Conservation (phyloP, 2,329 filamentous ascomycete genomes). For the Xylaria sp. region DNA sequence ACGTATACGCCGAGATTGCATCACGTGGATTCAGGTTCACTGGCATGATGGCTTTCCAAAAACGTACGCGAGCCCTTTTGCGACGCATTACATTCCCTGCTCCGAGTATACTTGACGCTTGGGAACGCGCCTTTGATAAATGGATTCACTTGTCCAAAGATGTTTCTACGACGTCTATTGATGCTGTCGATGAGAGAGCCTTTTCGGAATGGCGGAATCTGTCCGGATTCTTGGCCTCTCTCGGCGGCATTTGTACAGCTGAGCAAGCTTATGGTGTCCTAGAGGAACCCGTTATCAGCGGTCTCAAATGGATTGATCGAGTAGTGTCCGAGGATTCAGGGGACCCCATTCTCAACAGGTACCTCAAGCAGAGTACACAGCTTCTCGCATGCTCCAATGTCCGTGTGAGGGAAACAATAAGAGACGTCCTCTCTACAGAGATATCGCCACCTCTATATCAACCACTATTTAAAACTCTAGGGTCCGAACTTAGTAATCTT, state of each 20-base stretch:
- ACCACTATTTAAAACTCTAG: conserved; percentile 72
- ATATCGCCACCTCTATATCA: conserved; percentile 71
- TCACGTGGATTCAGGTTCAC: conserved; percentile 74
- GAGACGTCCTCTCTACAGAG: conserved; percentile 74
- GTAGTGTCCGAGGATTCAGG: conserved; percentile 68
- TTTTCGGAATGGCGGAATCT: conserved; percentile 75
- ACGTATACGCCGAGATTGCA: conserved; percentile 70
- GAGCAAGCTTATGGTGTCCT: conserved; percentile 65
- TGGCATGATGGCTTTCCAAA: conserved; percentile 76
- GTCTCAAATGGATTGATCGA: conserved; percentile 73
- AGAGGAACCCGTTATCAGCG: conserved; percentile 68
- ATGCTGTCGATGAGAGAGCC: conserved; percentile 65
- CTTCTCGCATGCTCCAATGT: conserved; percentile 73
- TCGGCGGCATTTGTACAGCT: conserved; percentile 73
- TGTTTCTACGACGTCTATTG: conserved; percentile 64
- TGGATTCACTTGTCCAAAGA: conserved; percentile 74
- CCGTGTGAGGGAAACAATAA: conserved; percentile 72
- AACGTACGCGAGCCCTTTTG: conserved; percentile 69
- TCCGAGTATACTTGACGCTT: conserved; percentile 73
- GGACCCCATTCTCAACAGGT: conserved; percentile 69
- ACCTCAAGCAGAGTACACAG: conserved; percentile 72
- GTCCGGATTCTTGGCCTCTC: conserved; percentile 74
- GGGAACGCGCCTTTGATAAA: conserved; percentile 72
- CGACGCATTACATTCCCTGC: conserved; percentile 71
- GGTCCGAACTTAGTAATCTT: conserved; percentile 71